A percentile compares a stretch with the other conserved stretches of the same genome.
Evolutionary conservation across 345 rosid genomes (phyloP).

Genomic region (Brassica cretica): DNA sequence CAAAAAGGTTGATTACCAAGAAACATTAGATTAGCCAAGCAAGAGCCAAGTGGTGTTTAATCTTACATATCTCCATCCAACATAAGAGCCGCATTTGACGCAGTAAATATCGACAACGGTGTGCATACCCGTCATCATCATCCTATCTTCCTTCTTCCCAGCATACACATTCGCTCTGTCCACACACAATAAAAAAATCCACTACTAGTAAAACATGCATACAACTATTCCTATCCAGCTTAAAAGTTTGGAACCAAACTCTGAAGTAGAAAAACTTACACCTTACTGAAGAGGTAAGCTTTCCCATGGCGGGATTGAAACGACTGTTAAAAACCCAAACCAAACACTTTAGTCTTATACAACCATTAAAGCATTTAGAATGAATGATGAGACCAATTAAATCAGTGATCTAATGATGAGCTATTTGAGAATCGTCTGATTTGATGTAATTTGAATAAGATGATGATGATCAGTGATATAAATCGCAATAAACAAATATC

Average conservation of each 20-base stretch:
- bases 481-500: constrained; percentile 15
- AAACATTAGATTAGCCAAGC: constrained; percentile 14
- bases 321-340: constrained; percentile 47
- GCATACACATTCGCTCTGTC: constrained; percentile 65
- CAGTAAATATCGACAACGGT: constrained; percentile 91
- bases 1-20: background rate
- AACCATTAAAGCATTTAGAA: too few species aligned
- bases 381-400: background rate
- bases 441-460: background rate
- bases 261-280: constrained; percentile 69
- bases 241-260: background rate
- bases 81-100: constrained; percentile 75
- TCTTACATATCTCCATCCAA: constrained; percentile 84
- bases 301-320: constrained; percentile 91
- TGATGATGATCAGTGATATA: background rate
- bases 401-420: constrained; percentile 4
- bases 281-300: constrained; percentile 97
- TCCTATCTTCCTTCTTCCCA: constrained; percentile 81
- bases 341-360: background rate
- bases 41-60: constrained; percentile 2
- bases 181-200: background rate
- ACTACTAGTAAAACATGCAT: background rate
- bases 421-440: background rate
- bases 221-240: background rate
- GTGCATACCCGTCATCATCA: constrained; percentile 88